A percentile compares a stretch with the other conserved stretches of the same genome.
Conservation (phyloP, 164 flowering plant species). For the Dillenia suffruticosa region DNA sequence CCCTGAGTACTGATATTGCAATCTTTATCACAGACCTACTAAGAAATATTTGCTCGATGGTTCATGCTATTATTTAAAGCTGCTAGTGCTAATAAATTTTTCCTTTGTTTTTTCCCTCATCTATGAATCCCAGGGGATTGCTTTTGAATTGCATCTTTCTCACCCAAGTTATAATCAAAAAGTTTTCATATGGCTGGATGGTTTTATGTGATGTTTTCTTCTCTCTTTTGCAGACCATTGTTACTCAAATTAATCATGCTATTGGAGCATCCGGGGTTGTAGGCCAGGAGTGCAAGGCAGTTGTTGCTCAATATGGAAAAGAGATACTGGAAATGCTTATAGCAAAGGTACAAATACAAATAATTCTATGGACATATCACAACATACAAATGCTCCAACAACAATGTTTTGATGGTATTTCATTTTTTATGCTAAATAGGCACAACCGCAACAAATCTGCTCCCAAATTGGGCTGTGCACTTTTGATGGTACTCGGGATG, state of each 20-base stretch:
- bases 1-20: no score
- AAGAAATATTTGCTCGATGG: no score
- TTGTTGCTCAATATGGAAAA: slow-evolving; percentile 77
- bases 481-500: slow-evolving; percentile 68
- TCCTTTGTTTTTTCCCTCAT: no score
- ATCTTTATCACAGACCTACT: no score
- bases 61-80: no score
- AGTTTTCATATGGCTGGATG: no score
- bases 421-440: slow-evolving; percentile 27
- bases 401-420: neutral
- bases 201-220: neutral
- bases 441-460: slow-evolving; percentile 64
- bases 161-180: no score
- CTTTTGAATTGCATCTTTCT: no score
- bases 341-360: slow-evolving; percentile 37
- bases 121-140: no score
- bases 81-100: no score
- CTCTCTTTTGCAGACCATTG: slow-evolving; percentile 41
- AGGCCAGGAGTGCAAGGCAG: slow-evolving; percentile 83
- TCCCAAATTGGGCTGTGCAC: slow-evolving; percentile 75
- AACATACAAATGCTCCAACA: neutral
- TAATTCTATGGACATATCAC: no score
- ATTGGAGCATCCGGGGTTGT: slow-evolving; percentile 86
- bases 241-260: slow-evolving; percentile 81
- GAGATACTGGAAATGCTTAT: slow-evolving; percentile 52